Percentiles rank a stretch among this genome's conserved stretches.
Evolutionary conservation across 2,329 filamentous ascomycete species (phyloP).

Genomic region (Monilinia fructicola): DNA sequence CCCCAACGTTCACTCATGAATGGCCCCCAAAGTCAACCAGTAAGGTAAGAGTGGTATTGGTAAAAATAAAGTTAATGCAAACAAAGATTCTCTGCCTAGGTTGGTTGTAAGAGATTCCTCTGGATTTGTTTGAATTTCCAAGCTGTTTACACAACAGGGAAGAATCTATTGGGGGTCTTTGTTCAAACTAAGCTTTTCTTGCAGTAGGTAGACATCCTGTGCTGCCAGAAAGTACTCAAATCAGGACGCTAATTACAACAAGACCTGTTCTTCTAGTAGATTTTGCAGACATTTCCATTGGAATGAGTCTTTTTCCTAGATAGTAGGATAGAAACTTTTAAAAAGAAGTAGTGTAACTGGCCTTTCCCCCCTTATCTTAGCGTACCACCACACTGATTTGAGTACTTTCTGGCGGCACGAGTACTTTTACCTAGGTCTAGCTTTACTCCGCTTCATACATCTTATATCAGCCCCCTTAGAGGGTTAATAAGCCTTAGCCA

Average conservation of each 20-base stretch:
- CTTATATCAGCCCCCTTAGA: slow-evolving; percentile 9
- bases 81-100: background rate
- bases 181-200: slow-evolving; percentile 14
- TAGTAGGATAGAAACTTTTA: too few relatives aligned
- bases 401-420: too few relatives aligned
- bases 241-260: too few relatives aligned
- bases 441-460: background rate
- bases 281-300: too few relatives aligned
- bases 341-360: too few relatives aligned
- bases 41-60: background rate
- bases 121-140: background rate
- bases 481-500: slow-evolving; percentile 4
- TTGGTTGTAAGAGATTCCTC: background rate
- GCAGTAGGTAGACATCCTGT: too few relatives aligned
- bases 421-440: too few relatives aligned
- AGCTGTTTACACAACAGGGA: background rate
- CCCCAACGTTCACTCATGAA: background rate
- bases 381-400: too few relatives aligned
- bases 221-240: too few relatives aligned
- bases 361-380: too few relatives aligned
- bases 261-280: too few relatives aligned
- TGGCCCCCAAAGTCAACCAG: background rate
- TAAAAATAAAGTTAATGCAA: background rate
- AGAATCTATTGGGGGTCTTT: background rate
- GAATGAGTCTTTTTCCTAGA: too few relatives aligned